Evolutionary conservation across 495 filamentous ascomycete genomes (phyloP), one percentile per base, ranked within the genome.

Genomic region (Aspergillus cavernicola): DNA sequence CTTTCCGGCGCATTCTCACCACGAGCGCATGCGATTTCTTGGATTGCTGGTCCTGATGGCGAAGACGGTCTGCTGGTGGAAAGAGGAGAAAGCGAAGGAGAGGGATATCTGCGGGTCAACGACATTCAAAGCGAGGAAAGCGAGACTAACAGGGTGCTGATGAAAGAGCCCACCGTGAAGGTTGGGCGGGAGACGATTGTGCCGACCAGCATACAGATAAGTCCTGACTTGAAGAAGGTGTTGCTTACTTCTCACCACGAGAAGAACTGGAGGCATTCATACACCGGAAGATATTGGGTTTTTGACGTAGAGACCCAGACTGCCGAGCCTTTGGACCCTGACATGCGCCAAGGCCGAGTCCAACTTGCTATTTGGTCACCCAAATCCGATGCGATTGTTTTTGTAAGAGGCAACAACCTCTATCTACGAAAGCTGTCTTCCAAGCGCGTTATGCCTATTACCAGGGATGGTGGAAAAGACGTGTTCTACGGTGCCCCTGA

Each of bases 401-500:
- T 92, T 66, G 92, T 90, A 7, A 74, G 86, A 37, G 80, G 88
- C 41, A 97, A 98, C 61, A 96, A 98, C 60, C 68, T 98, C 53
- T 96, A 83, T 61, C 63, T 96, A 20, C 85, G 95, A 37, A 83
- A 85, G 36, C 63, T 97, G 32, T 71, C 79, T 12, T 77, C 76
- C 0, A 59, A 75, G n/a, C 64, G 68, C 6, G 82, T 91, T 12
- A 78, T 74, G 4, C 82, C 84, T 53, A 85, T 98, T 53, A 98
- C 93, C 12, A 85, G 74, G 54, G 91, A 97, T 66, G 93, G 93
- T 33, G 87, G 92, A 0, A 68, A 77, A 2, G 81, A 97, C 53
- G 80, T 93, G 13, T 97, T 98, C 75, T 95, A 97, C 60, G 93
- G 93, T 18, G 83, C 96, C n/a, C 93, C 93, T 0, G 93, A 98